These are phyloP conservation scores for Xerocomus potaroensis DNA, from an alignment of 768 basidiomycete species.

Conservation along the genomic window DNA sequence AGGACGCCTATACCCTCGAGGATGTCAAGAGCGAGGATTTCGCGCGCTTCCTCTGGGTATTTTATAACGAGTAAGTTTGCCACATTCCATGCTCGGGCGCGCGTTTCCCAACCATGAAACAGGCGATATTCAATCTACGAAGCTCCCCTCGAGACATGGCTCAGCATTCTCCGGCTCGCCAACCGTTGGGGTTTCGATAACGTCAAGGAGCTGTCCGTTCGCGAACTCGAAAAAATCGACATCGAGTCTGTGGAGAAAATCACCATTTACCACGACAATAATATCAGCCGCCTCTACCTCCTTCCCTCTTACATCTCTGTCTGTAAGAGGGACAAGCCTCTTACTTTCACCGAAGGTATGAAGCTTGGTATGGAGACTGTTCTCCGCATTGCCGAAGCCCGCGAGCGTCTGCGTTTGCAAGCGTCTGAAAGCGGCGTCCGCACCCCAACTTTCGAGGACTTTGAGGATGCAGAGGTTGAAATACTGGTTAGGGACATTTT, in stretches of 20 bases:
- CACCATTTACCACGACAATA: constrained; percentile 35
- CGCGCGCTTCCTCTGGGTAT: constrained; percentile 54
- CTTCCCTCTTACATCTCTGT: constrained; percentile 34
- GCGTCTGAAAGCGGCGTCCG: constrained; percentile 31
- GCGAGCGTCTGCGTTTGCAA: constrained; percentile 37
- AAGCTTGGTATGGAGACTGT: constrained; percentile 40
- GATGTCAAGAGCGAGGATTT: constrained; percentile 46
- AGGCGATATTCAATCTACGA: constrained; percentile 38
- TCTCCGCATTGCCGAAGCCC: constrained; percentile 35
- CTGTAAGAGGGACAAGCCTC: constrained; percentile 34
- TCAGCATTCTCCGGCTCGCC: constrained; percentile 36
- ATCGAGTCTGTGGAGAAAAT: constrained; percentile 37
- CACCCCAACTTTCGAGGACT: constrained; percentile 30
- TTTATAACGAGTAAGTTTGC: constrained; percentile 54
- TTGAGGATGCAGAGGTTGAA: constrained; percentile 28
- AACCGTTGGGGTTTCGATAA: constrained; percentile 39
- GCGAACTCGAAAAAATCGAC: constrained; percentile 35
- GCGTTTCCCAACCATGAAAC: constrained; percentile 1
- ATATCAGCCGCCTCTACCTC: constrained; percentile 32
- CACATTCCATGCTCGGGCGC: not conserved
- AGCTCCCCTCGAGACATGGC: constrained; percentile 39
- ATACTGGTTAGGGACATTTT: constrained; percentile 28
- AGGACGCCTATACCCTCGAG: constrained; percentile 41
- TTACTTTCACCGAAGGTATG: constrained; percentile 37
- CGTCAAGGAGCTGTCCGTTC: constrained; percentile 37